phyloP scores from a whole-genome alignment of 139 green algal genomes.

The Ettlia oleoabundans region DNA sequence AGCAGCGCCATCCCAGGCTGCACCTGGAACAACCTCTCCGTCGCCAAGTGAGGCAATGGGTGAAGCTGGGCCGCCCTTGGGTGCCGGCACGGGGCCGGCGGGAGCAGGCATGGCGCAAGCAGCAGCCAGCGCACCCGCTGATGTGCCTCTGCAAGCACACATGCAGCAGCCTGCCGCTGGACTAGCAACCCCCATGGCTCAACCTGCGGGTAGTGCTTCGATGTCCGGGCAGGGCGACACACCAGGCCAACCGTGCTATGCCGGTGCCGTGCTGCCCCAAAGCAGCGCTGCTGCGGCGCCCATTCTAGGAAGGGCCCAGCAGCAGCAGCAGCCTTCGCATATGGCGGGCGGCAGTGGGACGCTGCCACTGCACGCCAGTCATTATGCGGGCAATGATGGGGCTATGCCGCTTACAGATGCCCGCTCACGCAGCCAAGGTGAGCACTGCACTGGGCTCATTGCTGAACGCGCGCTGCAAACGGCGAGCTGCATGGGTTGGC shows the following conservation, averaged over 20 bases:
- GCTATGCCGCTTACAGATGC: neutral
- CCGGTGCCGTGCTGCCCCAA: neutral
- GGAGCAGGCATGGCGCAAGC: neutral
- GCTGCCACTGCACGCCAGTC: too few species aligned
- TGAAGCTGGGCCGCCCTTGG: too few species aligned
- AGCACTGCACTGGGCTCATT: too few species aligned
- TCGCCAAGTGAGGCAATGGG: neutral
- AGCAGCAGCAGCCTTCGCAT: neutral
- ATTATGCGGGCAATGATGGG: neutral
- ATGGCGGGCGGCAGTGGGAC: too few species aligned
- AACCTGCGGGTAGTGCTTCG: constrained; percentile 11
- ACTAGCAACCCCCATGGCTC: neutral
- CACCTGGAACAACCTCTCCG: too few species aligned
- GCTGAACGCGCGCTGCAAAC: too few species aligned
- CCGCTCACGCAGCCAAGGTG: neutral
- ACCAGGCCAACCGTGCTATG: neutral
- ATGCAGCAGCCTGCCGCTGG: neutral
- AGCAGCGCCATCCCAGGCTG: too few species aligned
- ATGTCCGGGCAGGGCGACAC: constrained; percentile 28
- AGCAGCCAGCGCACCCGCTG: neutral
- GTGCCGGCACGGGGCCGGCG: neutral
- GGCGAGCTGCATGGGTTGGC: too few species aligned
- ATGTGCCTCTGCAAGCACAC: neutral
- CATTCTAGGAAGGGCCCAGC: neutral
- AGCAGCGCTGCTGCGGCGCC: constrained; percentile 16